Percentiles rank a stretch among this genome's conserved stretches.
phyloP scores from a whole-genome alignment of 768 basidiomycete genomes.

The Trametes sanguinea region DNA sequence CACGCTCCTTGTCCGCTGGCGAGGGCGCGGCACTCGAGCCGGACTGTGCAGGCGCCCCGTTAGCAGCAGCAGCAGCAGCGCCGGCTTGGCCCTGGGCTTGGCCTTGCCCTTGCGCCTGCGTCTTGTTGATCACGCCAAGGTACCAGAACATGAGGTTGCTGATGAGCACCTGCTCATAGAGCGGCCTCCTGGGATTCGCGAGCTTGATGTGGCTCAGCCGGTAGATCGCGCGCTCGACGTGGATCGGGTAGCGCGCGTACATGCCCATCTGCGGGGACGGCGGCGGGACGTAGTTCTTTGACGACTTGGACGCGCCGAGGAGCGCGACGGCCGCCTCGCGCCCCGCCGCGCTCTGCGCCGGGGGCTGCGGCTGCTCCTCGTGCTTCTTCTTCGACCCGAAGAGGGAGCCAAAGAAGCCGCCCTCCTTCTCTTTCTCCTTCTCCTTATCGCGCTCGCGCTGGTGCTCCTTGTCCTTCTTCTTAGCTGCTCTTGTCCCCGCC shows the following conservation, averaged over 20 bases:
- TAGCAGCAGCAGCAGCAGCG: conserved; percentile 35
- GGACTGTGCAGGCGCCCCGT: conserved; percentile 24
- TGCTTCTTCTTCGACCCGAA: conserved; percentile 89
- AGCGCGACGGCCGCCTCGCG: conserved; percentile 87
- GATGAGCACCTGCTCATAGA: conserved; percentile 95
- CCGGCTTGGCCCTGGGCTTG: conserved; percentile 31
- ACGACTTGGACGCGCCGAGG: conserved; percentile 80
- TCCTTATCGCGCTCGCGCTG: conserved; percentile 50
- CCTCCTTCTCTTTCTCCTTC: conserved; percentile 68
- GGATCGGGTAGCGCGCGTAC: conserved; percentile 91
- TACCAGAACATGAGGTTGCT: conserved; percentile 99
- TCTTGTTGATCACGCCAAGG: conserved; percentile 94
- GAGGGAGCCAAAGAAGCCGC: conserved; percentile 88
- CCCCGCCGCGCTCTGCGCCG: conserved; percentile 47
- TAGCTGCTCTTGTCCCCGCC: conserved; percentile 64
- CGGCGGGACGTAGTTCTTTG: conserved; percentile 63
- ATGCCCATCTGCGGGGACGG: conserved; percentile 56
- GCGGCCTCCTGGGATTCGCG: conserved; percentile 92
- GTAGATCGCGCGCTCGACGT: conserved; percentile 98
- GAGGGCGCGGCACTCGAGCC: conserved; percentile 22
- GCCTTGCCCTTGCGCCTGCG: conserved; percentile 39
- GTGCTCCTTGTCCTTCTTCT: conserved; percentile 53
- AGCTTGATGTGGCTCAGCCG: conserved; percentile 97
- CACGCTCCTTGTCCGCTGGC: conserved; percentile 36
- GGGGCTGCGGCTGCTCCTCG: conserved; percentile 54